Percentiles rank a stretch among this genome's conserved stretches.
Evolutionary conservation across 1,284 basidiomycete species (phyloP).

Genomic region (Chalciporus piperatoides): DNA sequence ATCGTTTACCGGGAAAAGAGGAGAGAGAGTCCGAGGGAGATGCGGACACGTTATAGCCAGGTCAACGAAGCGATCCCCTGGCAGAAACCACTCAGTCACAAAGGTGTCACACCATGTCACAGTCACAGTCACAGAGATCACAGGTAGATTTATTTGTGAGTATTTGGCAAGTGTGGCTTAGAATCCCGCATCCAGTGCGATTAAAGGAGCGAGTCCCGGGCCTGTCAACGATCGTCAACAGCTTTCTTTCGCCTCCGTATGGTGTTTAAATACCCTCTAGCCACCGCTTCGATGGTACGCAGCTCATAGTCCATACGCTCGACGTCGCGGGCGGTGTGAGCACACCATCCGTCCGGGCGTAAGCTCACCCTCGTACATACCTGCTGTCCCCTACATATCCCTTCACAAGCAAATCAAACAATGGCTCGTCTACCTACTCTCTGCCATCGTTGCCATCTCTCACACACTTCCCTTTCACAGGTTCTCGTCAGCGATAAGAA

Average conservation of each 20-base stretch:
- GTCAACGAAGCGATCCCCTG: conserved; percentile 20
- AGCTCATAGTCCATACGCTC: conserved; percentile 44
- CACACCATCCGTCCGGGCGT: conserved; percentile 38
- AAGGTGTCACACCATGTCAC: conserved; percentile 3
- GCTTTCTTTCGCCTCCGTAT: conserved; percentile 31
- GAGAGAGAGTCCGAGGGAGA: too few species aligned
- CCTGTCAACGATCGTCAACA: conserved; percentile 50
- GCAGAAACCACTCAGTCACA: conserved; percentile 31
- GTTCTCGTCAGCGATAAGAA: conserved; percentile 78
- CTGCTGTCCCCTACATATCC: conserved; percentile 35
- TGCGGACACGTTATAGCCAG: not conserved
- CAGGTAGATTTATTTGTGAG: conserved; percentile 11
- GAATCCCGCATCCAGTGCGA: conserved; percentile 17
- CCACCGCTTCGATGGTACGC: conserved; percentile 27
- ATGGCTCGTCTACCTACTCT: conserved; percentile 35
- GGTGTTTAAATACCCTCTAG: conserved; percentile 39
- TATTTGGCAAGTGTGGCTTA: conserved; percentile 30
- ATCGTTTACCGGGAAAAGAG: too few species aligned
- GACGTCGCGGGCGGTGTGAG: conserved; percentile 44
- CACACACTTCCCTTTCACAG: conserved; percentile 34
- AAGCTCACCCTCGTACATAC: conserved; percentile 10
- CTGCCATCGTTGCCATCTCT: conserved; percentile 1
- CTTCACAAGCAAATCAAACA: conserved; percentile 10
- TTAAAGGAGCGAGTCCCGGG: conserved; percentile 33
- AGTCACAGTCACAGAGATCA: not conserved